Evolutionary conservation across 176 grass and related monocot genomes (phyloP), one percentile per base, ranked within the genome.

Genomic region (Microstegium vimineum): DNA sequence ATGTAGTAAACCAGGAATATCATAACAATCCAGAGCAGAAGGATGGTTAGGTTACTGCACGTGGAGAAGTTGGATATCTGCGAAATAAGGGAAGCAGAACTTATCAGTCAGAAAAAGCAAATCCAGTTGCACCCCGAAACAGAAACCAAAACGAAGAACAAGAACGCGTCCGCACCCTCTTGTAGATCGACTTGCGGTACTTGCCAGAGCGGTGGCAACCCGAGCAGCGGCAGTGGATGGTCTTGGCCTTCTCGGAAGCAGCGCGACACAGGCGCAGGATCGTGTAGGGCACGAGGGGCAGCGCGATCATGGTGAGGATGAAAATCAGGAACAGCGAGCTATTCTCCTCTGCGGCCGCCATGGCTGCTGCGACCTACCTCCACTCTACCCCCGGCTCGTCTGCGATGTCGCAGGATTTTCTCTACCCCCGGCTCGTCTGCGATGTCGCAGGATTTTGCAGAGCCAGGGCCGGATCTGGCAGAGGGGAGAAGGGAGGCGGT

Each of bases 11-110:
- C 86, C 28, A 99, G 80, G 81, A 95, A 87, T 45, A 91, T 83
- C 89, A 99, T 95, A 33, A 99, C 77, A 11, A 93, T 74, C 96
- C 96, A 99, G 42, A 99, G 89, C 26, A 99, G 81, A 77, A 99
- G 3, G 82, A 94, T 79, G 5, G 96, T 99, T 14, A 99, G 70
- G 78, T 99, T 99, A 28, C 84, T 93, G 82, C 82, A 95, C 3
- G 96, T 99, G 16, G 93, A 99, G 83, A 99, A 99, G 80, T 99
- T 99, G 76, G 96, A 99, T 79, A 99, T 95, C 96, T 99, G 90
- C 73, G 81, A 46, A 23, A 47, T 36, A 84, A 23, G 16, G 31
- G 30, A 68, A 66, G 9, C 34, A 33, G 7, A 49, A 26, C 31
- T 62, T 1, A 66, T 62, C 1, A 66, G 18, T 57, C 65, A 75